Evolutionary conservation across 208 protist species (phyloP).

Genomic region (Crithidia fasciculata): DNA sequence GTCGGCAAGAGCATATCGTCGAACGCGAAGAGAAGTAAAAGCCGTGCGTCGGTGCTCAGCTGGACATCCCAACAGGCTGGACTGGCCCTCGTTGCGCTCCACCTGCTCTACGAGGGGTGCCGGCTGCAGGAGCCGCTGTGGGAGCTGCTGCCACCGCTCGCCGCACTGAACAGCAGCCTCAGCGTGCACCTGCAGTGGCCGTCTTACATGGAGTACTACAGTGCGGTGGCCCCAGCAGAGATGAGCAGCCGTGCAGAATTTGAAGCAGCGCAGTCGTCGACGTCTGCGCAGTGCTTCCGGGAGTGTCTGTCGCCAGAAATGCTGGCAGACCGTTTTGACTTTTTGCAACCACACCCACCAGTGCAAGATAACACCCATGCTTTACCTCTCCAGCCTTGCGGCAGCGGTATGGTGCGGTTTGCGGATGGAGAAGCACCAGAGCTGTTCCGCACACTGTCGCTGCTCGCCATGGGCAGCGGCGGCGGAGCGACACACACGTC

Average conservation of each 20-base stretch:
- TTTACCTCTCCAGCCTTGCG: not conserved
- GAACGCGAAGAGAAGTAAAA: not conserved
- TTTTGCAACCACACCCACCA: not conserved
- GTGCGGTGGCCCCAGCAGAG: not conserved
- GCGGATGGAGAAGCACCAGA: slow-evolving; percentile 10
- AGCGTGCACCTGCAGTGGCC: slow-evolving; percentile 44
- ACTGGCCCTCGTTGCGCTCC: slow-evolving; percentile 51
- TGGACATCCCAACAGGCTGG: slow-evolving; percentile 55
- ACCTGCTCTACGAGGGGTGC: slow-evolving; percentile 72
- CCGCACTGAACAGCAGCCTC: slow-evolving; percentile 43
- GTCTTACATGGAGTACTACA: slow-evolving; percentile 64
- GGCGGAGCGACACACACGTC: not conserved
- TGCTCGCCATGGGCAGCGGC: slow-evolving; percentile 3
- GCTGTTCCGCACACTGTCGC: slow-evolving; percentile 16
- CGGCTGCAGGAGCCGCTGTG: slow-evolving; percentile 68
- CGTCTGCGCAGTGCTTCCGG: slow-evolving; percentile 3
- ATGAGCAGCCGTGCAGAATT: no score
- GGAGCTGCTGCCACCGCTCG: slow-evolving; percentile 53
- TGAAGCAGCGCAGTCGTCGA: no score
- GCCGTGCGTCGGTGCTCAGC: not conserved
- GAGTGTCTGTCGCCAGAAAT: slow-evolving; percentile 1
- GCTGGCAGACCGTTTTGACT: slow-evolving; percentile 1
- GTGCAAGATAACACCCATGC: not conserved
- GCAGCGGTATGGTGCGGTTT: not conserved
- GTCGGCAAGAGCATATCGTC: not conserved